These are phyloP conservation scores for Musa balbisiana DNA, from an alignment of 202 grass and related monocot genomes.

Conservation along the genomic window DNA sequence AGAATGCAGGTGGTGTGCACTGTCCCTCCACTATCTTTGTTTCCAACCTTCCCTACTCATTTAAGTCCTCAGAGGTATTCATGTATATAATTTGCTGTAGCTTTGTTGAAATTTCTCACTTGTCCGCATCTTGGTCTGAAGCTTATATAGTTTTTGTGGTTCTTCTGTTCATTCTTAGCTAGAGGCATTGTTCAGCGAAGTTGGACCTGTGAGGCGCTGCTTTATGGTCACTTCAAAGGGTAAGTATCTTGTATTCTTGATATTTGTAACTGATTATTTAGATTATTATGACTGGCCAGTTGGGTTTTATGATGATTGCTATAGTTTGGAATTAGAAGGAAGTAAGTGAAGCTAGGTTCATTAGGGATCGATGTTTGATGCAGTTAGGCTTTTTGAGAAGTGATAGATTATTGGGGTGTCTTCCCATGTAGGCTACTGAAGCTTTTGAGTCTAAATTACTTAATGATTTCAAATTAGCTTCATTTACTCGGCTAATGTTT, in stretches of 20 bases:
- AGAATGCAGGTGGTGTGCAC: slow-evolving; percentile 27
- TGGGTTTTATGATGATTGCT: not conserved
- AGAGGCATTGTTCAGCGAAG: slow-evolving; percentile 72
- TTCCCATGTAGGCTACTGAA: not conserved
- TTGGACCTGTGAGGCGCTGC: slow-evolving; percentile 76
- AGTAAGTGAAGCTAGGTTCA: not conserved
- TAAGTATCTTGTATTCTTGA: slow-evolving; percentile 6
- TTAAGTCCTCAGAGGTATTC: slow-evolving; percentile 66
- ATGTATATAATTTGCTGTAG: not conserved
- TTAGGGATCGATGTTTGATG: slow-evolving; percentile 9
- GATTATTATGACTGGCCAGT: not conserved
- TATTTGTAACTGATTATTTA: not conserved
- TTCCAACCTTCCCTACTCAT: slow-evolving; percentile 82
- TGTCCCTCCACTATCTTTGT: slow-evolving; percentile 72
- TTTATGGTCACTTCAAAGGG: slow-evolving; percentile 84
- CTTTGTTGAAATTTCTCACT: not conserved
- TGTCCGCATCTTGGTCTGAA: not conserved
- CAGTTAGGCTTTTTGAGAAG: not conserved
- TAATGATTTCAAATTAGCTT: not conserved
- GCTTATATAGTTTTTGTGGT: not conserved
- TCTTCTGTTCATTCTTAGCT: slow-evolving; percentile 35
- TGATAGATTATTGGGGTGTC: not conserved
- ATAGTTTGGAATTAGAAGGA: not conserved
- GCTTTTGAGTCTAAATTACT: slow-evolving; percentile 2
- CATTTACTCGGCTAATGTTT: not conserved